Evolutionary conservation across 495 filamentous ascomycete species (phyloP), one percentile per base, ranked within the genome.

Genomic region (Staphylotrichum longicolle): DNA sequence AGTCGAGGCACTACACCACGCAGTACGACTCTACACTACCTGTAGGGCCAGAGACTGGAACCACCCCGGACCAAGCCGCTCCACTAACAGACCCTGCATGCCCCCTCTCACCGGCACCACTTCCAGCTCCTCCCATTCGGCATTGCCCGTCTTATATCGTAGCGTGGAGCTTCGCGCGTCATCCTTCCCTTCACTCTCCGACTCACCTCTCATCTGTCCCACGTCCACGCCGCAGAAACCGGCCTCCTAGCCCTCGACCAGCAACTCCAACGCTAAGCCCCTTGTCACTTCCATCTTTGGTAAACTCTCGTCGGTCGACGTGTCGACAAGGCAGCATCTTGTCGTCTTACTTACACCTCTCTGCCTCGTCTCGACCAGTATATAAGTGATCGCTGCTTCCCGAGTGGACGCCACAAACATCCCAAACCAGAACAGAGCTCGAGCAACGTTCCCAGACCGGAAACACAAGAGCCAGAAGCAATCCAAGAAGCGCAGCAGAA

Each of bases 71-170:
- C 37, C 47, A 54, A 41, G 40, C 54, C 35, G 15, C 44, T 57
- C 52, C 53, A 53, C 63, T 59, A n/a, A 44, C 50, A 50, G 7
- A 50, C 49, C 52, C 58, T 65, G 50, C 40, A 64, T 46, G 42
- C 30, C 12, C 41, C 45, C 41, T 40, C 46, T 53, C 55, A 56
- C 60, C 56, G 56, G 45, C 60, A 47, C 61, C 59, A 35, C 27
- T 39, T 54, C 52, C 54, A 66, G 30, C 54, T 54, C 50, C 33
- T 53, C 58, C 55, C 35, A 52, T 54, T 64, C 67, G 64, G 67
- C 44, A 58, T 66, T 63, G 64, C 62, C 69, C 66, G 69, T 71
- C 58, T 69, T 71, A 69, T 71, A 69, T 64, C 57, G 54, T 48
- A 37, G 33, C 54, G 57, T 65, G 59, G 63, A 56, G 46, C 33